Base-by-base conservation (phyloP, 768 basidiomycete species). In the Kondoa subrosea region DNA sequence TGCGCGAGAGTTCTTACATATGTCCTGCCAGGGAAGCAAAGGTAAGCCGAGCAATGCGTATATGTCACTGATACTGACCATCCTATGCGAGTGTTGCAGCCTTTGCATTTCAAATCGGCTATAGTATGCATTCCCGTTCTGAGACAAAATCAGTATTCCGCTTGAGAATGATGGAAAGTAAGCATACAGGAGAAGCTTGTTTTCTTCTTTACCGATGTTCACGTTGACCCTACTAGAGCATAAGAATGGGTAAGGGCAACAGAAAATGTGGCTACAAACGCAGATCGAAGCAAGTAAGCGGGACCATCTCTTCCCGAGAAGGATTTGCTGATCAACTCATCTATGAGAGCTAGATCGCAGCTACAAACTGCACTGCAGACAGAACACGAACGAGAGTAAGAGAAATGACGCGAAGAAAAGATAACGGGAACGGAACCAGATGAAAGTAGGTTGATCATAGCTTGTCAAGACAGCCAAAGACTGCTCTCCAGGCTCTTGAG, bases 101-200 rank as follows among this genome's bases (percentile, higher is more conserved):
- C 61, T 63, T 63, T 27, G 34, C 61, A 63, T 21, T 3, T 14
- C 16, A 63, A 21, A 16, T 63, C 61, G 8, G 61, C 61, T 21
- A 63, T 63, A 3, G 61, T 63, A 32, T 63, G 61, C 61, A 29
- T 27, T 8, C 61, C 61, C 17, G 61, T 63, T 8, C 40, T 50
- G 8, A 8, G 21, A 21, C 21, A 50, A 50, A 21, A 50, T 50
- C 40, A 50, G 40, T 21, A 21, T 21, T 8, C 40, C 21, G 40
- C 40, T 50, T 50, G 8, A 21, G 21, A 21, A 50, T 8, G 40
- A 50, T 8, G 40, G 21, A 21, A 50, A 50, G 40, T 50, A 8
- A 8, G 40, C 40, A n/a, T n/a, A 50, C 61, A 63, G 61, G 3
- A 63, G n/a, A 32, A 63, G 27, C 29, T 33, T 27, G 26, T 63